Conservation (phyloP, 164 flowering plant genomes). For the Magnolia kwangsiensis region DNA sequence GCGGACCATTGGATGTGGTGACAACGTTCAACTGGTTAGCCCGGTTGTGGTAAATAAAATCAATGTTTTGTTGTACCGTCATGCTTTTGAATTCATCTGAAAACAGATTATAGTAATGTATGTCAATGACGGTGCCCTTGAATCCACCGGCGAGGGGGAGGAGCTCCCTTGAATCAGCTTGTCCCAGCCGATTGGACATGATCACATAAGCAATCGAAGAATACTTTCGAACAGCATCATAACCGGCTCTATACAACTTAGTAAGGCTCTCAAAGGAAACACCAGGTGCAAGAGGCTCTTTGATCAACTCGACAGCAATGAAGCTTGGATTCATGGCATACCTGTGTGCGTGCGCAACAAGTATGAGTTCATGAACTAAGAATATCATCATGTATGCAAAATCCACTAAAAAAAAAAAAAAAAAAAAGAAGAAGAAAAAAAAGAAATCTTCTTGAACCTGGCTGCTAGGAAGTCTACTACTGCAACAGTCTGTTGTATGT, state of each 20-base stretch:
- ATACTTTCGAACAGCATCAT: slow-evolving; percentile 53
- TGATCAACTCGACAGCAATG: slow-evolving; percentile 60
- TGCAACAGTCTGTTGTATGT: slow-evolving; percentile 48
- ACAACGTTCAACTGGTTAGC: slow-evolving; percentile 31
- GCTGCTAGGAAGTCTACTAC: slow-evolving; percentile 62
- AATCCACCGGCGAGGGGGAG: slow-evolving; percentile 47
- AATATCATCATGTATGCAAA: no score
- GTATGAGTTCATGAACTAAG: no score
- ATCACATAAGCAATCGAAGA: slow-evolving; percentile 49
- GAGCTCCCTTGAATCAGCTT: slow-evolving; percentile 42
- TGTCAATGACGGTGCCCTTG: slow-evolving; percentile 44
- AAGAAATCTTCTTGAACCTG: slow-evolving; percentile 27
- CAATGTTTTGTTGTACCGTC: slow-evolving; percentile 57
- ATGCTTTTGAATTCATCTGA: slow-evolving; percentile 20
- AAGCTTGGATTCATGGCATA: slow-evolving; percentile 53
- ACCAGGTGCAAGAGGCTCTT: slow-evolving; percentile 60
- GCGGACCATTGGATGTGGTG: slow-evolving; percentile 57
- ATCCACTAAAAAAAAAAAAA: no score
- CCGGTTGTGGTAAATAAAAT: slow-evolving; percentile 43
- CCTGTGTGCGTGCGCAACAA: slow-evolving; percentile 16
- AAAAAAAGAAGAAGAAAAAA: no score
- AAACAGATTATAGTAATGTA: slow-evolving; percentile 63
- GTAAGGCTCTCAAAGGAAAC: slow-evolving; percentile 37
- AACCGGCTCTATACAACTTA: slow-evolving; percentile 58
- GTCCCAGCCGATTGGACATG: slow-evolving; percentile 40